Evolutionary conservation across 257 asterid species (phyloP), one percentile per base, ranked within the genome.

Genomic region (Buddleja alternifolia): DNA sequence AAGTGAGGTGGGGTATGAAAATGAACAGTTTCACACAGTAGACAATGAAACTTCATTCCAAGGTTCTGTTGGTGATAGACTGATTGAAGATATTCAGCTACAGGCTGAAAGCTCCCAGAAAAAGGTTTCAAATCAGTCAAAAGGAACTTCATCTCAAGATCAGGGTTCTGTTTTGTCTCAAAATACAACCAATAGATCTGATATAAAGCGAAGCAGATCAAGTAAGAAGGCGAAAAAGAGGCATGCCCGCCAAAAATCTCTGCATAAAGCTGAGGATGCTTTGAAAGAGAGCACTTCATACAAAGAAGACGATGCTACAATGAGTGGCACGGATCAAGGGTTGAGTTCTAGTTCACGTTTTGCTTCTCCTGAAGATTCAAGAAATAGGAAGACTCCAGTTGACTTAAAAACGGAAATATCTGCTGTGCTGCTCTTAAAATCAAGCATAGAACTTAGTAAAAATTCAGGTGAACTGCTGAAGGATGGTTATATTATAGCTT

Each of bases 211-310:
- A 67, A 95, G 97, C 82, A 85, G 98, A 78, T 91, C 99, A 8
- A 89, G 93, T 77, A 95, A 95, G 85, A 92, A 95, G 82, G 93
- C 95, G 51, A 95, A 89, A 83, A 87, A 85, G 84, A 90, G 96
- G 86, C 97, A 89, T 69, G 93, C 92, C 7, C 94, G 95, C 63
- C 97, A 87, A 67, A 95, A 91, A 79, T 79, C 96, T 64, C 95
- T 81, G 75, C 89, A 85, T 70, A 95, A 91, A 88, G 81, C 76
- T 11, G 96, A 94, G 61, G 95, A 82, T 59, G 76, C 83, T 64
- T 77, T 78, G 64, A 89, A 88, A 69, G 96, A 75, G 87, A 85
- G 90, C 77, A 84, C 85, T 23, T 86, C 99, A 39, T 88, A 81
- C 73, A 83, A 84, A 73, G 99, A 94, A 80, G 97, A 91, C 60